Percentiles rank a stretch among this genome's conserved stretches.
phyloP scores from a whole-genome alignment of 495 filamentous ascomycete species.

The Aspergillus homomorphus region DNA sequence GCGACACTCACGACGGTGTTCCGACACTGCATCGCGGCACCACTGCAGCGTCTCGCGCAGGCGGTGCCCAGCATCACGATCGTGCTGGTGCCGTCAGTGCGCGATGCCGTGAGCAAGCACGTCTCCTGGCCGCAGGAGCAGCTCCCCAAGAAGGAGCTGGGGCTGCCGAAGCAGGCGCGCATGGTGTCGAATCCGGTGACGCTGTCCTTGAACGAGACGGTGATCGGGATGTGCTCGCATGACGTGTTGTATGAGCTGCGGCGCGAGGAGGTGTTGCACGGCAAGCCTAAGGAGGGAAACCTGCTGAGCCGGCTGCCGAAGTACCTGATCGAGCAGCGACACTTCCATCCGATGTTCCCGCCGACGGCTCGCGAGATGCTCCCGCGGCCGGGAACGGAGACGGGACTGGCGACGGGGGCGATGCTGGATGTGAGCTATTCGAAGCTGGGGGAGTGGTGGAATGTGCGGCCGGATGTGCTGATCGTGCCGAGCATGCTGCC shows the following conservation, averaged over 20 bases:
- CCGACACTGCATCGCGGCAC: constrained; percentile 68
- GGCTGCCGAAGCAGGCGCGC: constrained; percentile 67
- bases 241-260: constrained; percentile 79
- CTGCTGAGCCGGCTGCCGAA: constrained; percentile 64
- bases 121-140: constrained; percentile 89
- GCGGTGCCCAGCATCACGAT: constrained; percentile 74
- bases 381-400: constrained; percentile 58
- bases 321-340: constrained; percentile 80
- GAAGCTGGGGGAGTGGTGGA: constrained; percentile 87
- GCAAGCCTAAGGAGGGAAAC: constrained; percentile 52
- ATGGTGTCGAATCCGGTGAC: constrained; percentile 87
- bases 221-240: constrained; percentile 75
- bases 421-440: constrained; percentile 79
- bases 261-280: constrained; percentile 66
- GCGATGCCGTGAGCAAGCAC: constrained; percentile 80
- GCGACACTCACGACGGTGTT: constrained; percentile 81
- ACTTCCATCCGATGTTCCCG: constrained; percentile 87
- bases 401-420: constrained; percentile 62
- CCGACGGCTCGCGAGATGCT: constrained; percentile 63
- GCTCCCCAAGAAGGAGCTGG: constrained; percentile 66
- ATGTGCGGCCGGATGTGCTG: constrained; percentile 78
- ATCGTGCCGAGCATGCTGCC: constrained; percentile 79
- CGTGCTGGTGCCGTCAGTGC: constrained; percentile 77
- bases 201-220: constrained; percentile 77
- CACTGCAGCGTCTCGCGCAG: constrained; percentile 60